These are phyloP conservation scores for Aspergillus cejpii DNA, from an alignment of 2,329 filamentous ascomycete species.

Conservation along the genomic window DNA sequence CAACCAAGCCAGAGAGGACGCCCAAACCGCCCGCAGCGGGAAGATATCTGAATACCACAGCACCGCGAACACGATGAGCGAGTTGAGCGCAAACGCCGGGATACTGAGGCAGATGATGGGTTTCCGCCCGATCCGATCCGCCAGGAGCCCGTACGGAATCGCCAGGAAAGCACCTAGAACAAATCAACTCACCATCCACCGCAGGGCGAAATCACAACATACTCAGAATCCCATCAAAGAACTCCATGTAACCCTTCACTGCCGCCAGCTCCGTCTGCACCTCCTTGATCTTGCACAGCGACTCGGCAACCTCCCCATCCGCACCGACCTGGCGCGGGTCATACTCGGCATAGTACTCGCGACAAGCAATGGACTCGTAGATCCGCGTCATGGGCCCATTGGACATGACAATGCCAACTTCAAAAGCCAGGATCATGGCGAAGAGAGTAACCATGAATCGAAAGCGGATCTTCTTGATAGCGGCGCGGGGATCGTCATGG, in stretches of 20 bases:
- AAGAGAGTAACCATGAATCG: constrained; percentile 40
- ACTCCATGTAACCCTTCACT: constrained; percentile 47
- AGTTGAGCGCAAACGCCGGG: constrained; percentile 36
- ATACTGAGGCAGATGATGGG: constrained; percentile 40
- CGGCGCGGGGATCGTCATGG: constrained; percentile 10
- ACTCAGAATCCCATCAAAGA: constrained; percentile 43
- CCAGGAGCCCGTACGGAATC: constrained; percentile 46
- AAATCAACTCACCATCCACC: no score
- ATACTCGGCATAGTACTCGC: constrained; percentile 38
- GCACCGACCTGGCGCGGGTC: constrained; percentile 41
- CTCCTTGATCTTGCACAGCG: constrained; percentile 45
- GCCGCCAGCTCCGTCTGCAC: constrained; percentile 46
- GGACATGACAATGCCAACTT: constrained; percentile 42
- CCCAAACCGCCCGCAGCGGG: constrained; percentile 45
- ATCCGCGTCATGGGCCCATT: constrained; percentile 44
- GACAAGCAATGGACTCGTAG: constrained; percentile 46
- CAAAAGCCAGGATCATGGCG: constrained; percentile 39
- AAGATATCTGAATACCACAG: constrained; percentile 37
- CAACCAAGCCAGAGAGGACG: constrained; percentile 42
- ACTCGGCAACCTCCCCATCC: constrained; percentile 42
- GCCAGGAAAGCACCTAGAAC: constrained; percentile 40
- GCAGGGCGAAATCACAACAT: no score
- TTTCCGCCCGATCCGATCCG: constrained; percentile 45
- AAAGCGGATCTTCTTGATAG: constrained; percentile 23
- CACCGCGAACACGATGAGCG: constrained; percentile 29